Conservation (phyloP, 1,284 basidiomycete genomes). For the Phaffia rhodozyma region DNA sequence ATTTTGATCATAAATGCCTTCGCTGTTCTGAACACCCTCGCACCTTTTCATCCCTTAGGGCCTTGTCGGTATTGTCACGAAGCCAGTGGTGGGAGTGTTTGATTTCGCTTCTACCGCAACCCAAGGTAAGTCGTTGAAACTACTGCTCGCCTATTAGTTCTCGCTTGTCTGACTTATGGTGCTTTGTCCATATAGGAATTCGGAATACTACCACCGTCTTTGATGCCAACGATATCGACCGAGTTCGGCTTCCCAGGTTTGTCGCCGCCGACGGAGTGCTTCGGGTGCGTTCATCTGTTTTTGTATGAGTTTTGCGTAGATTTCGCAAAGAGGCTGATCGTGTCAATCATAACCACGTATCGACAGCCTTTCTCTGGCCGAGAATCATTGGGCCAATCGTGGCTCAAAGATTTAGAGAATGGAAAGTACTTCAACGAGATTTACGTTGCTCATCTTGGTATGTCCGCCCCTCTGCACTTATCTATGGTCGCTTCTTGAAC, state of each 20-base stretch:
- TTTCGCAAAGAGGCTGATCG: neutral
- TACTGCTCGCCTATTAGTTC: neutral
- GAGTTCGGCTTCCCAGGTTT: constrained; percentile 77
- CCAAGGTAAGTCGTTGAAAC: constrained; percentile 51
- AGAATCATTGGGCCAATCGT: constrained; percentile 88
- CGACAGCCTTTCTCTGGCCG: constrained; percentile 68
- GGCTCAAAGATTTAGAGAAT: constrained; percentile 84
- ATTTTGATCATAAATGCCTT: constrained; percentile 11
- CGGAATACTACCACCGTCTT: constrained; percentile 98
- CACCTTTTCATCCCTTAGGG: neutral
- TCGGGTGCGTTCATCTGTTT: constrained; percentile 43
- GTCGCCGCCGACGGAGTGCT: constrained; percentile 76
- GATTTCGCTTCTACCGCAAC: constrained; percentile 90
- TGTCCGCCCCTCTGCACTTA: constrained; percentile 22
- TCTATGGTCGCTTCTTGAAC: neutral
- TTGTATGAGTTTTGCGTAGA: neutral
- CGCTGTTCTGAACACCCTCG: constrained; percentile 21
- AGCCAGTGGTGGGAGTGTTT: constrained; percentile 92
- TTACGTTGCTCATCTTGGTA: constrained; percentile 86
- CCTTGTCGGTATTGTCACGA: constrained; percentile 64
- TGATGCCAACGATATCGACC: constrained; percentile 80
- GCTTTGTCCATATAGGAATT: constrained; percentile 46
- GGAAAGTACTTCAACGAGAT: constrained; percentile 65
- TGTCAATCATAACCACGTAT: neutral
- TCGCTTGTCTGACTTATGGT: constrained; percentile 7